Base-by-base conservation (phyloP, 495 filamentous ascomycete genomes). In the Geopyxis carbonaria region DNA sequence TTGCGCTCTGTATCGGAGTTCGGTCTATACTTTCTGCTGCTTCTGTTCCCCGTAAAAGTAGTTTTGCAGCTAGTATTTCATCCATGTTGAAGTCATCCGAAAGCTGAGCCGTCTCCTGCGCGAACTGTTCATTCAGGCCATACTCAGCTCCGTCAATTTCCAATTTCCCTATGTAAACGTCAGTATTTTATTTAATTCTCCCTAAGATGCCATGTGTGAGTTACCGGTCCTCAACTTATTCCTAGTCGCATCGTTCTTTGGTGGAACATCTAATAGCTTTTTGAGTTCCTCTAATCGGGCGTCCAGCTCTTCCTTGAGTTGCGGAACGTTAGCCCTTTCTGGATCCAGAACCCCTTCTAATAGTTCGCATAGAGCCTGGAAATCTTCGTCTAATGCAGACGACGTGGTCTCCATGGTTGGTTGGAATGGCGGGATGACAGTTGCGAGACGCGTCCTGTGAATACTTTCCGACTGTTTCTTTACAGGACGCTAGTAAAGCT, bases 11-110 rank as follows among this genome's bases (percentile, higher is more conserved):
- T 28, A 78, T 61, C 45, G 74, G 64, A 16, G 81, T 61, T 21
- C 82, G 68, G 41, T 80, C 80, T 19, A 83, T 63, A 11, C 64
- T 47, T 32, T 72, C 64, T 7, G 72, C 62, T 45, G 80, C 72
- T 33, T 71, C 64, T 51, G 79, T 69, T 5, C 78, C 70, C 27
- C 68, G 66, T 13, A 91, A 57, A 41, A 87, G 70, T 18, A 92
- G 61, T 32, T 65, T 57, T 5, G 85, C 80, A 15, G 91, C 77
- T 52, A 84, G 64, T 34, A 92, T 47, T 58, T 99, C 89, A 59
- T 99, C 87, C 20, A 99, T 65, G 47, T 92, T 71, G 38, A 94
- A 65, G 18, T 75, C 75, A 60, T 95, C 87, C 35, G 86, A 81
- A 25, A 95, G 59, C 53, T 80, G 68, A 13, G 86, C 64, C 23